Conservation (phyloP, 23 red algal species). For the Cyanidioschyzon merolae region DNA sequence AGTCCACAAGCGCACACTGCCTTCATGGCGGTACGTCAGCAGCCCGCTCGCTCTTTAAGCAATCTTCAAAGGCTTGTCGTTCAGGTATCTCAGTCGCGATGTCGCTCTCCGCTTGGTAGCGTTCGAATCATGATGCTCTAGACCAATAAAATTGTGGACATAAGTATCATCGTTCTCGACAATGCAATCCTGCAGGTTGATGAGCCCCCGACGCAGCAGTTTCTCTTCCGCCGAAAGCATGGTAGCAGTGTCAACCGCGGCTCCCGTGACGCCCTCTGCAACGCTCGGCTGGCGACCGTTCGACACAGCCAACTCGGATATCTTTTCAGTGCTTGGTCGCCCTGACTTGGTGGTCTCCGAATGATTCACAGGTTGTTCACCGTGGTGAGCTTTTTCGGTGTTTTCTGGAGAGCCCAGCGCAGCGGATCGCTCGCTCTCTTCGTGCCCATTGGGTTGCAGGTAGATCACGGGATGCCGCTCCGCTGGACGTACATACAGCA, state of each 20-base stretch:
- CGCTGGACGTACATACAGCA: conserved; percentile 44
- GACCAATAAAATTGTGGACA: neutral
- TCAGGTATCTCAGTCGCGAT: neutral
- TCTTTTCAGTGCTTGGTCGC: neutral
- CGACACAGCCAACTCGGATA: neutral
- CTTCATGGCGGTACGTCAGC: too few relatives aligned
- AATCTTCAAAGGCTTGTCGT: conserved; percentile 5
- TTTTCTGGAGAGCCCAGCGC: neutral
- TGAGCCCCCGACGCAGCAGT: neutral
- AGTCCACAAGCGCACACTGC: too few relatives aligned
- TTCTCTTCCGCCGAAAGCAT: neutral
- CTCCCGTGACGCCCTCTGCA: neutral
- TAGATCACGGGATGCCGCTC: neutral
- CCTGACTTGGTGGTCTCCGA: neutral
- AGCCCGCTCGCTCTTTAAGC: neutral
- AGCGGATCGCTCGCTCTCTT: neutral
- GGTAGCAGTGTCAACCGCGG: neutral
- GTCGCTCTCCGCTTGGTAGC: neutral
- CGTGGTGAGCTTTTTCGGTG: neutral
- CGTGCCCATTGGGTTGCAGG: neutral
- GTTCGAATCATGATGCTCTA: conserved; percentile 10
- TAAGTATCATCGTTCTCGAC: conserved; percentile 1
- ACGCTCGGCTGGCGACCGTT: neutral
- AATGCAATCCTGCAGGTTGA: neutral
- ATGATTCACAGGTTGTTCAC: neutral